Evolutionary conservation across 1,284 basidiomycete genomes (phyloP).

Genomic region (Heterobasidion irregulare): DNA sequence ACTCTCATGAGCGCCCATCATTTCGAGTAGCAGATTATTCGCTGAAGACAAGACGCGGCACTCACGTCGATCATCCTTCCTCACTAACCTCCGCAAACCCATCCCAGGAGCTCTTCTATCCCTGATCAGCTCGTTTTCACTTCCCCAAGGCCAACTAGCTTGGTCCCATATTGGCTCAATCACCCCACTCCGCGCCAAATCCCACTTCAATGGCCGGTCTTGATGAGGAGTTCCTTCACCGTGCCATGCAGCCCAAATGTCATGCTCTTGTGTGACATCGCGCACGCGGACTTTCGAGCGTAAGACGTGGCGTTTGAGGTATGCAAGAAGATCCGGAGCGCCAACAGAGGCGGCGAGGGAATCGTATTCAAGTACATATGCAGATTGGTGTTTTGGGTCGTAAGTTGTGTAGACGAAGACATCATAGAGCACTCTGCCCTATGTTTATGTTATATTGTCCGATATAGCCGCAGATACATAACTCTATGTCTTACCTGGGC

Average conservation of each 20-base stretch:
- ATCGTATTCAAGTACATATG: constrained; percentile 74
- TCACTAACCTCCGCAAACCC: constrained; percentile 65
- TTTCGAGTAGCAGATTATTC: not conserved
- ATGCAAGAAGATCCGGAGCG: constrained; percentile 48
- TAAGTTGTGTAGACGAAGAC: constrained; percentile 73
- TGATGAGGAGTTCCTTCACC: constrained; percentile 16
- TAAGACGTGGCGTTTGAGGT: constrained; percentile 82
- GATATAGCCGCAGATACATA: too few species aligned
- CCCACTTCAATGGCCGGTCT: constrained; percentile 39
- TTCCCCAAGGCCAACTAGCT: constrained; percentile 54
- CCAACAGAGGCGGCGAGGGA: constrained; percentile 28
- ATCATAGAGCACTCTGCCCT: constrained; percentile 91
- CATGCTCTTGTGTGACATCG: constrained; percentile 69
- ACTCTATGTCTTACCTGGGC: constrained; percentile 51
- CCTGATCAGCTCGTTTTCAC: constrained; percentile 35
- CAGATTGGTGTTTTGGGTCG: constrained; percentile 35
- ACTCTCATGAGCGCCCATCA: constrained; percentile 10
- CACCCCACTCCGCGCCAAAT: constrained; percentile 50
- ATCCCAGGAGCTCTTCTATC: constrained; percentile 75
- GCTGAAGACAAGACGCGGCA: constrained; percentile 12
- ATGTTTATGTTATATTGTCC: not conserved
- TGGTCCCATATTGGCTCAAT: constrained; percentile 61
- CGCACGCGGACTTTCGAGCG: constrained; percentile 83
- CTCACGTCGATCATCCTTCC: constrained; percentile 69
- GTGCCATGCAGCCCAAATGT: constrained; percentile 80